phyloP scores from a whole-genome alignment of 2,329 filamentous ascomycete genomes.

The Drechslerella stenobrocha region DNA sequence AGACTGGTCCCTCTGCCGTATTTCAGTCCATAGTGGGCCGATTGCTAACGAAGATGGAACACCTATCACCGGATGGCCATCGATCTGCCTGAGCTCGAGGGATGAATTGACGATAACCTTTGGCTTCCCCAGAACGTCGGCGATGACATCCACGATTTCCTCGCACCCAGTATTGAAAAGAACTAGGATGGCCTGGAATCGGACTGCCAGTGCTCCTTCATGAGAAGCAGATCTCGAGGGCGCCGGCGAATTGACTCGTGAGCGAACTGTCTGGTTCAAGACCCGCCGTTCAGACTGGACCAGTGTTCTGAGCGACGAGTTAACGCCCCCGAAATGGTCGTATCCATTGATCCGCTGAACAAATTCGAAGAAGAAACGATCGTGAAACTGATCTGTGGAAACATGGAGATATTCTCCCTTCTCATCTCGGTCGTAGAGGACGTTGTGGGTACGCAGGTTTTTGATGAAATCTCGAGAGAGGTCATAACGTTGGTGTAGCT shows the following conservation, averaged over 20 bases:
- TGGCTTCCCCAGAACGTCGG: constrained; percentile 76
- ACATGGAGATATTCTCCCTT: constrained; percentile 49
- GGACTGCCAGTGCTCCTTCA: constrained; percentile 33
- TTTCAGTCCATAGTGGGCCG: constrained; percentile 62
- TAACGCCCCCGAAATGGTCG: constrained; percentile 48
- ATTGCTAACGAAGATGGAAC: constrained; percentile 29
- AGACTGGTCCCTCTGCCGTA: constrained; percentile 63
- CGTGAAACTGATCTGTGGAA: constrained; percentile 49
- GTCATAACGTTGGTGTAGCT: constrained; percentile 48
- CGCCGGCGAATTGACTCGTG: constrained; percentile 44
- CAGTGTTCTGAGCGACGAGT: constrained; percentile 42
- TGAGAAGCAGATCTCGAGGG: constrained; percentile 40
- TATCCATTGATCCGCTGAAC: constrained; percentile 49
- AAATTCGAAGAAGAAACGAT: constrained; percentile 50
- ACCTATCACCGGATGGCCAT: constrained; percentile 34
- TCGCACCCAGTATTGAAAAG: constrained; percentile 73
- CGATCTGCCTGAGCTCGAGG: constrained; percentile 57
- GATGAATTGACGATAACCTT: constrained; percentile 65
- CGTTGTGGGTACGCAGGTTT: constrained; percentile 42
- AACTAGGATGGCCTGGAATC: constrained; percentile 61
- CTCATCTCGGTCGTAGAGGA: constrained; percentile 49
- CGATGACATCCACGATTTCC: constrained; percentile 72
- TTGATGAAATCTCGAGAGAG: constrained; percentile 48
- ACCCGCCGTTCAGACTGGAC: constrained; percentile 47
- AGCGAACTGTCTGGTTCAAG: constrained; percentile 41